Evolutionary conservation across 257 asterid genomes (phyloP), one percentile per base, ranked within the genome.

Genomic region (Paulownia fortunei): DNA sequence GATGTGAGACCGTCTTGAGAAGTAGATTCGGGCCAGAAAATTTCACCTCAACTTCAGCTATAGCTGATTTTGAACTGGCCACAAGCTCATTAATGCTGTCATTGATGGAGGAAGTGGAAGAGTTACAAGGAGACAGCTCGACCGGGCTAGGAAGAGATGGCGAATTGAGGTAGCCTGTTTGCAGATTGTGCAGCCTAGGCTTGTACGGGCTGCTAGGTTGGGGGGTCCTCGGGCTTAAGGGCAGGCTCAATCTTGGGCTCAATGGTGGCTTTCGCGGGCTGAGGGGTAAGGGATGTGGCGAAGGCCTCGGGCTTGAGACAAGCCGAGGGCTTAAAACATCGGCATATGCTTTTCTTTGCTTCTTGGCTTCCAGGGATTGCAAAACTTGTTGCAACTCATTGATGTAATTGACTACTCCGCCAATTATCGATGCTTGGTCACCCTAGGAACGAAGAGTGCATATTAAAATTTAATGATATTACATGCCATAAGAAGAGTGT

Each of bases 351-450:
- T 91, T 94, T 41, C 99, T 79, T 86, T 92, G 99, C 76, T 92
- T 94, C 85, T 92, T 94, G 16, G 93, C 88, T 69, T 89, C 96
- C 0, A 94, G 89, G 13, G 99, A 88, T 76, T 90, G 92, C 5
- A 89, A 76, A 36, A 94, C 80, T 71, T 91, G 99, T 69, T 92
- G 99, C 18, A 92, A 59, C 81, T 94, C 99, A 51, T 79, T 89
- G 86, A 94, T 94, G 94, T 94, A 94, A 23, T 88, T 85, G 68
- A 88, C 90, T 5, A 94, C 99, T 58, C 98, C 99, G 1, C 95
- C 99, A n/a, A 94, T 92, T 66, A 94, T 92, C 32, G 99, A 92
- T 6, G 99, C 99, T 87, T 94, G 99, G 83, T 94, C 99, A 10
- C 95, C 96, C 99, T 94, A 71, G 5, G 7, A 19, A 73, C 23